Evolutionary conservation across 2,329 filamentous ascomycete genomes (phyloP).

Genomic region (Neospermospora avenae): DNA sequence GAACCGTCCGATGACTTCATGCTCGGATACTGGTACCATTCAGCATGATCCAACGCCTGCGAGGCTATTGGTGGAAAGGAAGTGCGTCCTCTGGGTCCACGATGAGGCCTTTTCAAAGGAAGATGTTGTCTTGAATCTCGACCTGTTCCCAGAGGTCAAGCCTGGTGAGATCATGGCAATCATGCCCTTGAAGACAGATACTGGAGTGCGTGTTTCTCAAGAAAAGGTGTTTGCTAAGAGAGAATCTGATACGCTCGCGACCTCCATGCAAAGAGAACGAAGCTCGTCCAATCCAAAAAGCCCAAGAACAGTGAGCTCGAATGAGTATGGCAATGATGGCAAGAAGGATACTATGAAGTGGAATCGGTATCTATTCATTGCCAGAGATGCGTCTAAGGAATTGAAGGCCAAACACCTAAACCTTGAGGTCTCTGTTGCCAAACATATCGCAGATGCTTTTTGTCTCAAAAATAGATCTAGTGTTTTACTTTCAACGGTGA

Average conservation of each 20-base stretch:
- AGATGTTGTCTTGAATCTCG: constrained; percentile 75
- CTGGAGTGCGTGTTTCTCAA: constrained; percentile 43
- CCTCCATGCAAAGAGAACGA: constrained; percentile 21
- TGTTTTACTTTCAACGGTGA: constrained; percentile 59
- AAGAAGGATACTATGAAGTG: constrained; percentile 35
- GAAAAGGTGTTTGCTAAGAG: constrained; percentile 35
- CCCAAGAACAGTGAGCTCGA: constrained; percentile 8
- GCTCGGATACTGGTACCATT: constrained; percentile 28
- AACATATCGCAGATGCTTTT: constrained; percentile 75
- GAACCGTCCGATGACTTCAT: constrained; percentile 26
- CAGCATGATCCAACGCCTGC: constrained; percentile 23
- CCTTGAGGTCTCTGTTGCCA: constrained; percentile 71
- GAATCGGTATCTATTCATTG: constrained; percentile 65
- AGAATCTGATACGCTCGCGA: constrained; percentile 20
- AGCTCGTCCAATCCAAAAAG: constrained; percentile 27
- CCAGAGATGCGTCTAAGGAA: constrained; percentile 67
- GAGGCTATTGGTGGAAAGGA: constrained; percentile 27
- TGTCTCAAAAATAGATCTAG: constrained; percentile 73
- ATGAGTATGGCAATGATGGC: background rate
- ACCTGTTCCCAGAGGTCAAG: constrained; percentile 63
- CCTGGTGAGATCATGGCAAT: constrained; percentile 72
- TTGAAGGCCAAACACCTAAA: constrained; percentile 60
- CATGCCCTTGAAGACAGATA: constrained; percentile 54
- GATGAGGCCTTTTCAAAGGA: constrained; percentile 73
- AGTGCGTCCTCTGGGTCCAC: constrained; percentile 36